Percentiles rank a stretch among this genome's conserved stretches.
These are phyloP conservation scores for Eucalyptus coolabah DNA, from an alignment of 345 rosid genomes.

Conservation along the genomic window DNA sequence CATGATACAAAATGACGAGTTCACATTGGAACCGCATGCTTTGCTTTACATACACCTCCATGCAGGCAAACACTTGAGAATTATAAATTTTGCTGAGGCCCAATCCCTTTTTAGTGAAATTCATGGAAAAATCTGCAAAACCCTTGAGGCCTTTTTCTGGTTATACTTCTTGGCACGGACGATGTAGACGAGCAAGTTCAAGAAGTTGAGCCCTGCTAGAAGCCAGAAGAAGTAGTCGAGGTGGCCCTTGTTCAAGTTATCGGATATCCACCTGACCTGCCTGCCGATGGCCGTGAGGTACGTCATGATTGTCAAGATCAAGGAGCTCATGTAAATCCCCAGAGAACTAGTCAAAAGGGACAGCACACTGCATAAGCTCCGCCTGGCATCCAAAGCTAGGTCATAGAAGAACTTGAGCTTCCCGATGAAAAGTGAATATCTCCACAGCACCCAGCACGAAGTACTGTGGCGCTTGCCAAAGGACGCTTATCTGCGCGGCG, in stretches of 20 bases:
- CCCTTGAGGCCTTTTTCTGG: conserved; percentile 1
- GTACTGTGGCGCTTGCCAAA: conserved; percentile 9
- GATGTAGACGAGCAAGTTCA: conserved; percentile 10
- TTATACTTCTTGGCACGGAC: conserved; percentile 14
- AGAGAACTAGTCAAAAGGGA: conserved; percentile 12
- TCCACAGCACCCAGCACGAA: conserved; percentile 1
- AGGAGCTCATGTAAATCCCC: conserved; percentile 19
- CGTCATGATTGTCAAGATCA: conserved; percentile 14
- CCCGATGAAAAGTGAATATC: conserved; percentile 3
- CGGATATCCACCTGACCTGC: conserved; percentile 20
- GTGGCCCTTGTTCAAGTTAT: conserved; percentile 26
- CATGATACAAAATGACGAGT: background rate
- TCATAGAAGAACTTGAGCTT: conserved; percentile 17
- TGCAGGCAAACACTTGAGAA: background rate
- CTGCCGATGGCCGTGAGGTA: conserved; percentile 9
- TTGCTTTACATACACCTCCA: background rate
- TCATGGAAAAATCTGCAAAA: background rate
- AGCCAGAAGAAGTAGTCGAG: conserved; percentile 31
- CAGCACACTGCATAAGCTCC: conserved; percentile 10
- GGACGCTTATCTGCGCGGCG: background rate
- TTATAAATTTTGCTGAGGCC: background rate
- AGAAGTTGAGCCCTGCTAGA: conserved; percentile 15
- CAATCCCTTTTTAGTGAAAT: background rate
- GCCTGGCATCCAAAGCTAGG: conserved; percentile 3
- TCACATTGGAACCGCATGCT: background rate